Evolutionary conservation across 1,139 yeast species (phyloP), one percentile per base, ranked within the genome.

Genomic region (Wickerhamiella infanticola): DNA sequence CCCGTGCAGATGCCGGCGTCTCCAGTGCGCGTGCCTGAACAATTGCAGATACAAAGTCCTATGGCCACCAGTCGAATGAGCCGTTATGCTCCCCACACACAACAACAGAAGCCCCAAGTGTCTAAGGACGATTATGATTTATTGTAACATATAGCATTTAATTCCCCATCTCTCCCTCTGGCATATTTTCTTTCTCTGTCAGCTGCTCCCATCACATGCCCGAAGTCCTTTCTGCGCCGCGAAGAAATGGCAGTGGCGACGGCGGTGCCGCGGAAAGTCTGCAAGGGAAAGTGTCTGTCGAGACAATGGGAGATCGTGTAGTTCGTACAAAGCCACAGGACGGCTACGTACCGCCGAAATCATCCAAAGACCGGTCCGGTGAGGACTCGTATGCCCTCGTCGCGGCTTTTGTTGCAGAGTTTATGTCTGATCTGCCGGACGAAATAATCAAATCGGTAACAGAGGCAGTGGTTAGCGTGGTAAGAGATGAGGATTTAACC

Each of bases 381-480:
- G 25, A 23, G 3, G 41, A 39, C 4, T 35, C 45, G 8, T 35
- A 41, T 11, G 45, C 36, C 13, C 45, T 35, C 3, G n/a, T 79
- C 2, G 59, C 76, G 47, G 55, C 68, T 0, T 73, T 79, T 75
- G 70, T 75, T 5, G 67, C 69, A 11, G 54, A 58, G 2, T 60
- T 67, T 39, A 58, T 77, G 35, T 79, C 73, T 24, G 86, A 80
- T 57, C 70, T 74, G 11, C 71, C 82, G 2, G 77, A 76, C 42
- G 77, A 74, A 37, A 67, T 72, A 1, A 61, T 77, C 2, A 53
- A 71, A 4, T 69, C 74, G 25, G 77, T 69, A 1, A 76, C 93
- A 1, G 96, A 86, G 58, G 67, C 81, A 5, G 60, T 81, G 0
- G 60, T 86, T 39, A 79, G 75, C 50, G 63, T 72, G 0, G 60